Evolutionary conservation across 2,329 filamentous ascomycete species (phyloP).

Genomic region (Chalara sp.): DNA sequence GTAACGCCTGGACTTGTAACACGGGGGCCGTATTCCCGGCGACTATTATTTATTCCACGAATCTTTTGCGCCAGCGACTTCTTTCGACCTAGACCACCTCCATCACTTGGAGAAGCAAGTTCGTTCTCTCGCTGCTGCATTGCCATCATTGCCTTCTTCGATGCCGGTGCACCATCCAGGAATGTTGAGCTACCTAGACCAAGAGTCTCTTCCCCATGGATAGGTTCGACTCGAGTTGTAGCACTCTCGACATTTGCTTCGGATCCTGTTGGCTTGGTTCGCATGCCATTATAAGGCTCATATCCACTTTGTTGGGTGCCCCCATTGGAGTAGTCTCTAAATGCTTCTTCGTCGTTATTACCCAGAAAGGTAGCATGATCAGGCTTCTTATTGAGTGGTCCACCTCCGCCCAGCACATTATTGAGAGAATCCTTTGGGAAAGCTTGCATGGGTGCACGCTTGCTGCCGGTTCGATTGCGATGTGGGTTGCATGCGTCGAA

Average conservation of each 20-base stretch:
- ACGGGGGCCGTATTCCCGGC: slow-evolving; percentile 50
- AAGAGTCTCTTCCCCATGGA: slow-evolving; percentile 77
- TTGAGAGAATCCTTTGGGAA: slow-evolving; percentile 91
- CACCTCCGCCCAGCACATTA: slow-evolving; percentile 82
- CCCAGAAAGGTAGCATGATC: slow-evolving; percentile 89
- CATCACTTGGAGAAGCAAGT: slow-evolving; percentile 43
- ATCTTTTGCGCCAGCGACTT: slow-evolving; percentile 93
- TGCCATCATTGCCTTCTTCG: slow-evolving; percentile 69
- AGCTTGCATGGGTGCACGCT: slow-evolving; percentile 88
- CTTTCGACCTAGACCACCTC: slow-evolving; percentile 73
- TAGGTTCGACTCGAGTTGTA: slow-evolving; percentile 55
- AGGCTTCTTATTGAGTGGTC: slow-evolving; percentile 73
- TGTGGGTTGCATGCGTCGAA: slow-evolving; percentile 96
- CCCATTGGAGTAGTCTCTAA: slow-evolving; percentile 62
- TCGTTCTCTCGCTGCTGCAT: slow-evolving; percentile 71
- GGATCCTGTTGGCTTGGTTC: slow-evolving; percentile 27
- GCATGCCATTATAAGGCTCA: slow-evolving; percentile 36
- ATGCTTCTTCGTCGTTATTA: slow-evolving; percentile 71
- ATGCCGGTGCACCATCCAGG: slow-evolving; percentile 86
- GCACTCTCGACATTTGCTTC: slow-evolving; percentile 57
- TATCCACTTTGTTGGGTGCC: slow-evolving; percentile 30
- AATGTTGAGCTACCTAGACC: slow-evolving; percentile 94
- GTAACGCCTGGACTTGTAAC: slow-evolving; percentile 48
- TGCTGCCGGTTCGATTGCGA: slow-evolving; percentile 78
- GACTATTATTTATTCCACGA: slow-evolving; percentile 71